Base-by-base conservation (phyloP, 441 rosid species). In the Gossypium gossypioides region DNA sequence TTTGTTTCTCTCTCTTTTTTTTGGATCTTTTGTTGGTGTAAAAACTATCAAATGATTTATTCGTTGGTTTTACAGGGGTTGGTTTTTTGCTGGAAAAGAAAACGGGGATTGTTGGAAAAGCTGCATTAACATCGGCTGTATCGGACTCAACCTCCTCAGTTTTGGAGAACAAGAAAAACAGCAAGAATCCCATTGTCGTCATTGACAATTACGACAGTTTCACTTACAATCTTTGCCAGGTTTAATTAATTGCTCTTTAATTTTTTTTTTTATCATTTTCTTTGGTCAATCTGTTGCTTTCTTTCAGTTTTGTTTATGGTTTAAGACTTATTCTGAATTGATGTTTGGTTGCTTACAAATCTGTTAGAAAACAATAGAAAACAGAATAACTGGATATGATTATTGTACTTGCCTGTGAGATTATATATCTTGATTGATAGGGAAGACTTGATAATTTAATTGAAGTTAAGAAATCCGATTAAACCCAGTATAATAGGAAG, bases 161-260 rank as follows among this genome's bases (percentile, higher is more conserved):
- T 76, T 71, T 76, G 19, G 73, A 57, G 52, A 68, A 51, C 16
- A 75, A 71, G 8, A 78, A 78, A 77, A 55, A 72, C 73, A 77
- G 48, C 44, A 76, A 77, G 60, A 78, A 80, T 73, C 96, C 97
- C 50, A 82, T 95, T 46, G 59, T 92, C 63, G 98, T 92, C 54
- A 87, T 92, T 71, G 98, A 89, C 81, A 95, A 95, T 80, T 92
- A 92, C 78, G 96, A 95, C 69, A 95, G 97, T 81, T 95, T 95
- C 80, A 95, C 96, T 21, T 92, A 92, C 78, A 95, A 91, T 83
- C 96, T 95, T 72, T 92, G 99, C 60, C 95, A 95, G 97, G 96
- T 95, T 73, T 56, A 48, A 52, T 71, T 27, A 10, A 54, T 46
- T 73, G 2, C 37, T 8, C 16, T 16, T 71, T 24, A 37, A 29